Conservation (phyloP, 2,329 filamentous ascomycete genomes). For the Cercospora zeae-maydis region DNA sequence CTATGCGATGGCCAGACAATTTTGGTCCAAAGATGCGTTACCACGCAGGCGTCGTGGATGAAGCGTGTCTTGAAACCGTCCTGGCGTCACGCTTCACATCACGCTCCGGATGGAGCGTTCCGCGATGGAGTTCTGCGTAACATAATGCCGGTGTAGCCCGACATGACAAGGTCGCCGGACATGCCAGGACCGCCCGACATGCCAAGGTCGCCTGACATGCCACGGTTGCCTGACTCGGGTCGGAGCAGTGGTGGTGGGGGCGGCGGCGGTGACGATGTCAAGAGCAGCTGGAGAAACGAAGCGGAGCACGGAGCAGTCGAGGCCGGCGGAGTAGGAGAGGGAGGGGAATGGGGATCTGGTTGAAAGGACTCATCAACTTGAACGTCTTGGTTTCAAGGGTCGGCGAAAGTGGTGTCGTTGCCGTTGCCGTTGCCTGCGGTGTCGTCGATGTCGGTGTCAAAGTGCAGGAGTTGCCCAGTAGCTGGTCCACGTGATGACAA, state of each 20-base stretch:
- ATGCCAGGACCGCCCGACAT: background rate
- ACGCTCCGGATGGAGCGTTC: too few species aligned
- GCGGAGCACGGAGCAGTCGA: background rate
- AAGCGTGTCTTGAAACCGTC: background rate
- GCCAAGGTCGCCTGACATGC: too few species aligned
- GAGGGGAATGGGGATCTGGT: too few species aligned
- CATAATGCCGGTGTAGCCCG: background rate
- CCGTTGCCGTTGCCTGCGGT: too few species aligned
- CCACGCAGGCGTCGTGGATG: background rate
- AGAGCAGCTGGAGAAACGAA: background rate
- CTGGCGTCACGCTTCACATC: background rate
- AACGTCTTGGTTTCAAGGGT: background rate
- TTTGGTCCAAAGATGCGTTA: background rate
- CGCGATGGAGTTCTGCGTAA: too few species aligned
- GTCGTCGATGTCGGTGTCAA: too few species aligned
- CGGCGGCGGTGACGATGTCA: background rate
- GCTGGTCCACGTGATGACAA: too few species aligned
- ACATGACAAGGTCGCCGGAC: background rate
- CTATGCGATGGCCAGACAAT: background rate
- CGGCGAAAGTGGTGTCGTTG: background rate
- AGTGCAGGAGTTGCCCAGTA: too few species aligned
- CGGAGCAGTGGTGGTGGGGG: background rate
- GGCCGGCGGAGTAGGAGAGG: background rate
- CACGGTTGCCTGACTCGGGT: too few species aligned
- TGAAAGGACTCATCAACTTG: background rate